These are phyloP conservation scores for Coniochaeta sp. DNA, from an alignment of 2,329 filamentous ascomycete species.

Conservation along the genomic window DNA sequence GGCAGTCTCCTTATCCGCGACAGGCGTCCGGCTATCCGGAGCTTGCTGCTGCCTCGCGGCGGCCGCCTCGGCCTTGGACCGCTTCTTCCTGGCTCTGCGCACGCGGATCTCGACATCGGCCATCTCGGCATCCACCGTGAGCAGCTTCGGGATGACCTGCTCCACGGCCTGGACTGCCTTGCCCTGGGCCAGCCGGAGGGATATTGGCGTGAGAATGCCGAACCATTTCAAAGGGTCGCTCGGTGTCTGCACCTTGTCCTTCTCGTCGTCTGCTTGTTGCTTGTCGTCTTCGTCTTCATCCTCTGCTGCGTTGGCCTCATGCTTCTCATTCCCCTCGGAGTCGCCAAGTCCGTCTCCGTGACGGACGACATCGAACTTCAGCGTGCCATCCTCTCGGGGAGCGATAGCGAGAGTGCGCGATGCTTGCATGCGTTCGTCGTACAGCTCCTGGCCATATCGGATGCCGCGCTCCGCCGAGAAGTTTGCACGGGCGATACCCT, in stretches of 20 bases:
- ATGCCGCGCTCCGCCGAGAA: constrained; percentile 58
- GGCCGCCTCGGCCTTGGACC: constrained; percentile 37
- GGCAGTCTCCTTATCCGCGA: not conserved
- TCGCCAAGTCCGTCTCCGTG: not conserved
- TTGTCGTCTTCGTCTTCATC: not conserved
- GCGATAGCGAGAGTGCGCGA: constrained; percentile 23
- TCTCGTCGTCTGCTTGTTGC: constrained; percentile 3
- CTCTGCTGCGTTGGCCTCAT: constrained; percentile 4
- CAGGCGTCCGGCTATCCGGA: not conserved
- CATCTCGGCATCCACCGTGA: constrained; percentile 54
- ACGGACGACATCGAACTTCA: constrained; percentile 15
- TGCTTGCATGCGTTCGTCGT: constrained; percentile 63
- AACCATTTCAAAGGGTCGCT: constrained; percentile 54
- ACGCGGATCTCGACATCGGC: constrained; percentile 61
- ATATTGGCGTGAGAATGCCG: constrained; percentile 43
- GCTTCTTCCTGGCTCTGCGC: constrained; percentile 49
- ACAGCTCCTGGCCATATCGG: constrained; percentile 62
- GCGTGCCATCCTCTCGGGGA: not conserved
- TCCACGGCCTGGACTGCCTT: constrained; percentile 51
- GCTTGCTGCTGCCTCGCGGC: constrained; percentile 18
- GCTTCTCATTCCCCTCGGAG: not conserved
- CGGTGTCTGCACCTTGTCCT: constrained; percentile 9
- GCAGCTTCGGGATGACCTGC: constrained; percentile 48
- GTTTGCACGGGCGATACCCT: constrained; percentile 65
- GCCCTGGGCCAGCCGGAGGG: constrained; percentile 51